Evolutionary conservation across 345 rosid species (phyloP).

Genomic region (Anastatica hierochuntica): DNA sequence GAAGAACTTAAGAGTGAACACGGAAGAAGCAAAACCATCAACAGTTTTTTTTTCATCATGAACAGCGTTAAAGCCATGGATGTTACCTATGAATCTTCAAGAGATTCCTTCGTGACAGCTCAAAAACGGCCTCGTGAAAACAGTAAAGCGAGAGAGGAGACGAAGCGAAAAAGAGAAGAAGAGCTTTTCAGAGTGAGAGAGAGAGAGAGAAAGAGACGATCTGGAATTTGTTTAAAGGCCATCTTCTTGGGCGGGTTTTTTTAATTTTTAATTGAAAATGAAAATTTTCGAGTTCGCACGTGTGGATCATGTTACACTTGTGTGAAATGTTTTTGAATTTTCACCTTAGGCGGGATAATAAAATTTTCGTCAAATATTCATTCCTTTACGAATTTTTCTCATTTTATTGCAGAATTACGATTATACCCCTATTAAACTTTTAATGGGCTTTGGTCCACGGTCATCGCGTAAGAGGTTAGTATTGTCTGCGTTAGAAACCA

Average conservation of each 20-base stretch:
- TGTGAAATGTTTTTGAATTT: slow-evolving; percentile 17
- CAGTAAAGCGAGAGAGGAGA: slow-evolving; percentile 18
- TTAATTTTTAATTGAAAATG: slow-evolving; percentile 22
- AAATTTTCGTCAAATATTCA: not conserved
- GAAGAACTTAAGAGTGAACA: not conserved
- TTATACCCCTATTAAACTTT: not conserved
- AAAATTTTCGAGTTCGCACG: slow-evolving; percentile 24
- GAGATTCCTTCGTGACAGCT: slow-evolving; percentile 12
- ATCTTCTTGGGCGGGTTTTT: slow-evolving; percentile 27
- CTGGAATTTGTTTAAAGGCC: slow-evolving; percentile 10
- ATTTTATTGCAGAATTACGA: not conserved
- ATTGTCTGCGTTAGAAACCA: no score
- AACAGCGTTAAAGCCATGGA: not conserved
- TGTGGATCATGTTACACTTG: not conserved
- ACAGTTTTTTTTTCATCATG: no score
- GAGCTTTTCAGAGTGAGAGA: slow-evolving; percentile 13
- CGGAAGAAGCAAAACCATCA: not conserved
- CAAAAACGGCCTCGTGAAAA: no score
- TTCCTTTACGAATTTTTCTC: not conserved
- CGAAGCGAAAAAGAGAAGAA: slow-evolving; percentile 4
- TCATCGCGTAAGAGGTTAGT: no score
- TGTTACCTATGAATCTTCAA: slow-evolving; percentile 9
- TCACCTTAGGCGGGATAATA: slow-evolving; percentile 20
- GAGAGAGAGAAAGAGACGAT: slow-evolving; percentile 22
- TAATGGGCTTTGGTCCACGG: slow-evolving; percentile 10